Conservation (phyloP, 176 grass and related monocot species). For the Carex kokanica region DNA sequence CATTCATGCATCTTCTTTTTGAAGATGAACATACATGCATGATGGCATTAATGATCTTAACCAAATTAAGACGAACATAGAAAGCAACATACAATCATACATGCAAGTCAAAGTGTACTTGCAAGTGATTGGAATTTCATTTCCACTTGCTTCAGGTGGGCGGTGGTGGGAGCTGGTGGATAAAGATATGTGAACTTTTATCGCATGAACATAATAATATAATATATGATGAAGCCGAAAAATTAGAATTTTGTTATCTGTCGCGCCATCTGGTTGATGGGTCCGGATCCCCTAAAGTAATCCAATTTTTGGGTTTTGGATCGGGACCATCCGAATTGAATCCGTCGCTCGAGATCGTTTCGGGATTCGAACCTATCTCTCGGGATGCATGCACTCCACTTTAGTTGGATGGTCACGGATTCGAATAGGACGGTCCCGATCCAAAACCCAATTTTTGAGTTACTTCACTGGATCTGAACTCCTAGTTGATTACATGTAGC, state of each 20-base stretch:
- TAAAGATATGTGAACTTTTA: neutral
- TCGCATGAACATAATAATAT: neutral
- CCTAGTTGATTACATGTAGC: neutral
- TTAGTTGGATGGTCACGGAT: too few relatives aligned
- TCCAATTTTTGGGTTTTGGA: too few relatives aligned
- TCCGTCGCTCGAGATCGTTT: too few relatives aligned
- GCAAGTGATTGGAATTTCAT: neutral
- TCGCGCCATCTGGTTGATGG: neutral
- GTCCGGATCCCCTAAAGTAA: too few relatives aligned
- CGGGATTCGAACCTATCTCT: too few relatives aligned
- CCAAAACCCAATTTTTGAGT: too few relatives aligned
- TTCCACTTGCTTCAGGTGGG: neutral
- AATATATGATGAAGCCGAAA: neutral
- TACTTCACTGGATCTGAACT: too few relatives aligned
- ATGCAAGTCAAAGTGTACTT: constrained; percentile 25
- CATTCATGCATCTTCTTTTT: too few relatives aligned
- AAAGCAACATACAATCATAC: neutral
- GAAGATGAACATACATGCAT: neutral
- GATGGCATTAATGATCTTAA: neutral
- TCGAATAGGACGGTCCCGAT: too few relatives aligned
- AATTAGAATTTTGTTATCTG: neutral
- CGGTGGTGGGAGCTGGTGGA: neutral
- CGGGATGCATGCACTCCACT: too few relatives aligned
- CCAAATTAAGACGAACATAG: neutral
- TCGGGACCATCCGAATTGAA: too few relatives aligned